Evolutionary conservation across 2,329 filamentous ascomycete genomes (phyloP), one percentile per base, ranked within the genome.

Genomic region (Epichloe aotearoae): DNA sequence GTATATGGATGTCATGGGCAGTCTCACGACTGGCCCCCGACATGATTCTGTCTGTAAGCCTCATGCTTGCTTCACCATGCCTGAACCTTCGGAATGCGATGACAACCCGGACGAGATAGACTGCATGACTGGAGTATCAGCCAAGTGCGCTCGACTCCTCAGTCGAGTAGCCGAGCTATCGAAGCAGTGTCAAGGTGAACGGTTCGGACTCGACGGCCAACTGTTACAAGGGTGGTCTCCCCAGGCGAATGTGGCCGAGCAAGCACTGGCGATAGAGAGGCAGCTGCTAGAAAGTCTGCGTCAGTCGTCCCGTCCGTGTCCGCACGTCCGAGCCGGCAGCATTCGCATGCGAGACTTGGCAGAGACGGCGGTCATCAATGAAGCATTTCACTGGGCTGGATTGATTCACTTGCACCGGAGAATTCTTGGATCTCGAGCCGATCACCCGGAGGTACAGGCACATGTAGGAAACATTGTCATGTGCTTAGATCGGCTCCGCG

Each of bases 1-100:
- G 2, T 93, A 93, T 65, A 75, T 94, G 19, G 87, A 93, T 60
- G 81, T 93, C 1, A 70, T 93, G 50, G 88, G 86, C 23, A 82
- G 80, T 41, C 71, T 94, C 26, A 82, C 71, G 50, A 85, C 84
- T 15, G 76, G 77, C 10, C 71, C 62, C 44, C 30, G 30, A 7
- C 44, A 43, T 19, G 45, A 50, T 38, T 45, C 39, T 8, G 41
- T 43, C 40, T 50, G 19, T 43, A 8, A 42, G 19, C 40, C 33
- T 37, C 34, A 34, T 10, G 39, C 37, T 23, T 37, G 40, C 30
- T 42, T 4, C 17, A 17, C 17, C 41, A 11, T 50, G 14, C 40
- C 12, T 42, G 40, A 12, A 11, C 40, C 19, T 5, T 26, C 17
- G 2, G 2, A 42, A 15, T 23, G n/a, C 40, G 33, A 20, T 33